Base-by-base conservation (phyloP, 371 early-diverging fungal genomes). In the Mortierella sp. region DNA sequence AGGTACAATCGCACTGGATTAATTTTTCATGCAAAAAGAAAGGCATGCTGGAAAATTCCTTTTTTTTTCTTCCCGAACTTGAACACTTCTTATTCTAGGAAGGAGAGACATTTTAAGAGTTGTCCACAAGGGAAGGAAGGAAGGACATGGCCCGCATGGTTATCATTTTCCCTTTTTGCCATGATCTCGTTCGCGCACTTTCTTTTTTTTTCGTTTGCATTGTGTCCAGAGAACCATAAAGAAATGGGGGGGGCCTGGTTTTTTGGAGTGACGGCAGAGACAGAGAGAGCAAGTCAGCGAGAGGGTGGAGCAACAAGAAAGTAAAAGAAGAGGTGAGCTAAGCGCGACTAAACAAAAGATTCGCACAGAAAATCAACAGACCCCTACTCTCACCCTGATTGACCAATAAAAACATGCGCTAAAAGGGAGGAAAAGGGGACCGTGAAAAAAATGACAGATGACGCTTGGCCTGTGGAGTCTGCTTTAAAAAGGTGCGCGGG, bases 371-470 rank as follows among this genome's bases (percentile, higher is more conserved):
- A 11, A 29, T 60, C 60, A 60, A 60, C 32, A 32, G 60, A 60
- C 60, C 60, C 12, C 12, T 44, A 4, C 4, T 12, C 14, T 12
- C 14, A 12, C 16, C 48, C 6, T 60, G 35, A 29, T 32, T 60
- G 60, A 32, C 60, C 60, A 60, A 32, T 60, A 32, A 16, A 12
- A 29, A 3, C 5, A 14, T 32, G 16, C n/a, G 60, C 60, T 58
- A 32, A 7, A 29, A 41, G 41, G 41, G 41, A 41, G 18, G 18
- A 29, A 4, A 12, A 16, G 3, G 55, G 48, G 73, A 72, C 41
- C 35, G 73, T 24, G 48, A 72, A 75, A n/a, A 63, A 48, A 18
- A 16, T n/a, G 68, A 29, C 51, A 24, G 76, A 75, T 49, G 51
- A 38, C 56, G 38, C 29, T 74, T 75, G 70, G 41, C 70, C 72